phyloP scores from a whole-genome alignment of 192 early-diverging fungal genomes.

The Haplosporangium gracile region DNA sequence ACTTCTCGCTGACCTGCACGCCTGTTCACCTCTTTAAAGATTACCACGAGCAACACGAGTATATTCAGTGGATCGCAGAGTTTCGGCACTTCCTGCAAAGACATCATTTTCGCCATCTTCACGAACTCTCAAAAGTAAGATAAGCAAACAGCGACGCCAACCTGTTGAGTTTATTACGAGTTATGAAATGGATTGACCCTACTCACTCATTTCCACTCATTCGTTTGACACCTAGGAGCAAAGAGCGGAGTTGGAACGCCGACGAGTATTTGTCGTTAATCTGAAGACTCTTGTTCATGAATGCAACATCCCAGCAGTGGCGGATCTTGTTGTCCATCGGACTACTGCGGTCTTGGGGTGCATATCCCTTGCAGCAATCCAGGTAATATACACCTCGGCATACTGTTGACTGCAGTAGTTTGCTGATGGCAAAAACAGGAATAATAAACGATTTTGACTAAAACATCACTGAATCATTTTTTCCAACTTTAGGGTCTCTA shows the following conservation, averaged over 20 bases:
- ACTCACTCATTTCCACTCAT: not conserved
- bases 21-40: conserved; percentile 8
- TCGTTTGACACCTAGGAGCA: not conserved
- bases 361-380: conserved; percentile 31
- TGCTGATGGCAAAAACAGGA: too few species aligned
- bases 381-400: conserved; percentile 3
- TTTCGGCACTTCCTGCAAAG: conserved; percentile 23
- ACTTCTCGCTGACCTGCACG: not conserved
- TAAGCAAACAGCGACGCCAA: too few species aligned
- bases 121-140: conserved; percentile 20
- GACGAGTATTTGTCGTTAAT: conserved; percentile 36
- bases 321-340: conserved; percentile 17
- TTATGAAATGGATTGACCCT: too few species aligned
- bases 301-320: conserved; percentile 22
- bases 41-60: conserved; percentile 38
- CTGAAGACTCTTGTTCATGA: conserved; percentile 18
- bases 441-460: not conserved
- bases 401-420: too few species aligned
- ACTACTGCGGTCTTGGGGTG: conserved; percentile 28
- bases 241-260: not conserved
- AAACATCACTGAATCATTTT: not conserved
- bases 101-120: not conserved
- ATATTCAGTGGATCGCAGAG: conserved; percentile 33
- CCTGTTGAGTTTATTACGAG: too few species aligned
- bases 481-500: conserved; percentile 14